Conservation (phyloP, 2,329 filamentous ascomycete genomes). For the Chrysoporthe deuterocubensis region DNA sequence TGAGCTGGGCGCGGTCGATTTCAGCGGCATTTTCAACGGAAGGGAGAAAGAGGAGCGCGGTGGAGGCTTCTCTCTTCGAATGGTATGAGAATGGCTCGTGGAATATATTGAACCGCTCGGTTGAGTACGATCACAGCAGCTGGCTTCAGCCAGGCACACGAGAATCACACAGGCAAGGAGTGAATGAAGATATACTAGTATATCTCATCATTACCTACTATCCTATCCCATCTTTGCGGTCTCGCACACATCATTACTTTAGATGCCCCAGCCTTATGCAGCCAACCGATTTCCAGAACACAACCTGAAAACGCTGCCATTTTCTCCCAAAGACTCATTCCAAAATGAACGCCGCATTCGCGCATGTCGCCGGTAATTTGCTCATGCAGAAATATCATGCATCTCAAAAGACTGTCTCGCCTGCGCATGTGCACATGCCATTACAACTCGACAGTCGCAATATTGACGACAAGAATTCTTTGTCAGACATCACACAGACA, state of each 20-base stretch:
- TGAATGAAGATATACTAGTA: slow-evolving; percentile 9
- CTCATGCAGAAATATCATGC: slow-evolving; percentile 1
- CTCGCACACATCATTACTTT: slow-evolving; percentile 28
- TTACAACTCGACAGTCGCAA: slow-evolving; percentile 17
- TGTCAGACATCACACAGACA: background rate
- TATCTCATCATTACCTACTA: slow-evolving; percentile 23
- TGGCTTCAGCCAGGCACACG: background rate
- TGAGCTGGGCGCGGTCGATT: slow-evolving; percentile 61
- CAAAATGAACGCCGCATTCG: slow-evolving; percentile 24
- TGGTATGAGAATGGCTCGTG: slow-evolving; percentile 47
- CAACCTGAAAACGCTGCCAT: slow-evolving; percentile 9
- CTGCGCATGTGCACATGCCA: slow-evolving; percentile 25
- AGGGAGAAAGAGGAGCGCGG: slow-evolving; percentile 67
- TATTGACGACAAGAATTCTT: slow-evolving; percentile 16
- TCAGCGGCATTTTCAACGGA: slow-evolving; percentile 72
- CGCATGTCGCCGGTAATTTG: slow-evolving; percentile 6
- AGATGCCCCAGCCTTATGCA: slow-evolving; percentile 12
- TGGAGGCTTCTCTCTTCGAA: slow-evolving; percentile 68
- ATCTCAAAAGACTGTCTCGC: slow-evolving; percentile 19
- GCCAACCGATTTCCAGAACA: slow-evolving; percentile 5
- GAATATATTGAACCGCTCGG: background rate
- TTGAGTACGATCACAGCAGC: background rate
- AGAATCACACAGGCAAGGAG: background rate
- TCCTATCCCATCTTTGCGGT: slow-evolving; percentile 6
- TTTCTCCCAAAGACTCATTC: slow-evolving; percentile 11